Base-by-base conservation (phyloP, 257 asterid species). In the Nicotiana noctiflora region DNA sequence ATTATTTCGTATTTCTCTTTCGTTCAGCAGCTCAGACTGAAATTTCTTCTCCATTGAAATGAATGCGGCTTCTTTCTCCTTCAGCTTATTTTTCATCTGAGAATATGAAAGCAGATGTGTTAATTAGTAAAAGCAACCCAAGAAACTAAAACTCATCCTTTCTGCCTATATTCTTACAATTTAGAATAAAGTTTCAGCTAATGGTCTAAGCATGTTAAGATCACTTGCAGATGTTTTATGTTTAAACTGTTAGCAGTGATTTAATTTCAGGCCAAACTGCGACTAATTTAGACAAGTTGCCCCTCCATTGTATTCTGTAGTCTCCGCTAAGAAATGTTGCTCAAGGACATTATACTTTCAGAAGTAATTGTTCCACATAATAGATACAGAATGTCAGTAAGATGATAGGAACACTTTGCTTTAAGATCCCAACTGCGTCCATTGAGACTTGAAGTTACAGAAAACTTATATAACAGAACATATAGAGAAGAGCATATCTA, bases 21-120 rank as follows among this genome's bases (percentile, higher is more conserved):
- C 97, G 18, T 82, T 85, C 80, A 60, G 74, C 76, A 95, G 84
- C 80, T 95, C 93, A 8, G 84, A 57, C 83, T 88, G 90, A 12
- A 84, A 77, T 82, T 88, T 86, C 81, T 82, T 86, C 88, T 86
- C 85, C 82, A 89, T 86, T 55, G 88, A 87, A 79, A 82, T 65
- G 52, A 90, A 83, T 65, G 88, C 84, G 8, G 87, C 87, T 74
- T 91, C 92, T 68, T 92, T 90, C 70, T 88, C 93, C 83, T 84
- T 84, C 83, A 93, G 86, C 83, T 89, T 68, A 82, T 46, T 82
- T 56, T 82, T 89, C 95, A 94, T 86, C 98, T 94, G 87, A 46
- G 31, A n/a, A 80, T 55, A 76, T 65, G 34, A 82, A 70, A 79
- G 60, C 74, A 80, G 79, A 80, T 77, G 65, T 44, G 65, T 44